Evolutionary conservation across 2,329 filamentous ascomycete species (phyloP), one percentile per base, ranked within the genome.

Genomic region (Plectosphaerella plurivora): DNA sequence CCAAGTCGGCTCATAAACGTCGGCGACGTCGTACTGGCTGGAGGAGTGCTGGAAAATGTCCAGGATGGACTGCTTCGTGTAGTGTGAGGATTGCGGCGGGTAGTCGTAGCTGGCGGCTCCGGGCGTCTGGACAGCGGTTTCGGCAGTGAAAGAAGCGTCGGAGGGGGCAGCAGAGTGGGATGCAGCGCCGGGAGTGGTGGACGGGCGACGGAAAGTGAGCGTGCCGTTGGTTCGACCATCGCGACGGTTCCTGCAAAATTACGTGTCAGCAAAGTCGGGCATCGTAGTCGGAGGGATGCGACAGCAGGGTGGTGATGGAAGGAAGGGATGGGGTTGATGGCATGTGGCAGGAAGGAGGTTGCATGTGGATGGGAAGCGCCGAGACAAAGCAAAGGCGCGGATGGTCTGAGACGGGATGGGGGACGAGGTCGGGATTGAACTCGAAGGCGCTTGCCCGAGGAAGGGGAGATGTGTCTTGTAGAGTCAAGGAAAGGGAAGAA

Each of bases 41-140:
- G 71, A 69, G 20, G 52, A 46, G 20, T 55, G 49, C 60, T 80
- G 83, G 69, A 83, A 93, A 59, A 96, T 81, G 52, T 85, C 82
- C 53, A 96, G 75, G 56, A 97, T 75, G 58, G 95, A 83, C 3
- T 92, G 89, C 68, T 86, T 89, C 57, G 83, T 84, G 70, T 95
- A 96, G 60, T 88, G 84, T 54, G 76, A 74, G 47, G 82, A 77
- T 42, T 44, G 68, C 64, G 14, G 65, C 63, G 51, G 73, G 41
- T 51, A 57, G 25, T 57, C 56, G 46, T 57, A 56, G 28, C 50
- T 53, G 20, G 51, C 49, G 7, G 39, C 42, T 11, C 54, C 71
- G 42, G 83, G 69, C 60, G 73, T 68, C 62, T 70, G 60, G 65
- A 59, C 59, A 42, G 63, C 60, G 28, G 63, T 59, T 60, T 64